Evolutionary conservation across 75 land plant genomes (phyloP), one percentile per base, ranked within the genome.

Genomic region (Cupressus sempervirens): DNA sequence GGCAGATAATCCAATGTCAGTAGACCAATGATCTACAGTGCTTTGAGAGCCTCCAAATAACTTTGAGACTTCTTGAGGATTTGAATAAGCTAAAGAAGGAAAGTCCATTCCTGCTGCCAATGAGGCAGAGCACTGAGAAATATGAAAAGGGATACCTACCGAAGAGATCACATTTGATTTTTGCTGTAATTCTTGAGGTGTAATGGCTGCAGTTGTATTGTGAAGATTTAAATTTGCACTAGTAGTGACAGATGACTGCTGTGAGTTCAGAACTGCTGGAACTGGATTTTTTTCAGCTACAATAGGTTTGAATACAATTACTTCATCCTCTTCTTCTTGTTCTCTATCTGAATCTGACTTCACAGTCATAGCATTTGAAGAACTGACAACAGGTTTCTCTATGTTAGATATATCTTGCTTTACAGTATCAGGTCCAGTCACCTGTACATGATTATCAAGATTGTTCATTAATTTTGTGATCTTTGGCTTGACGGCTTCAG

Each of bases 311-410:
- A 97, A 97, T 62, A 97, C 98, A 88, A 97, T 97, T 23, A 90
- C 95, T 84, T 97, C 99, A 83, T 93, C 95, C 48, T 95, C 99
- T 40, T 97, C 97, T 72, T 95, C 97, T 72, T 95, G 96, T 84
- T 89, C 98, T 72, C 77, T 90, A 40, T 90, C 85, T 83, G 85
- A 46, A 82, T 43, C 62, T 36, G 76, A 6, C 85, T 82, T 86
- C 46, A 36, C 18, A 50, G 50, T 30, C 3, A 80, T 32, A 20
- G 40, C 30, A 46, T 7, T 56, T 3, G 29, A 67, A 84, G 34
- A 40, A 65, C 85, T 20, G 34, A 38, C 9, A 11, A 43, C 50
- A 79, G 83, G 52, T 15, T 54, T 67, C 53, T 36, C n/a, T 26
- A 40, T 35, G 38, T 15, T 38, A 76, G 41, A 38, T 76, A 23